These are phyloP conservation scores for Vigna reflexopilosa DNA, from an alignment of 306 rosid species.

Conservation along the genomic window DNA sequence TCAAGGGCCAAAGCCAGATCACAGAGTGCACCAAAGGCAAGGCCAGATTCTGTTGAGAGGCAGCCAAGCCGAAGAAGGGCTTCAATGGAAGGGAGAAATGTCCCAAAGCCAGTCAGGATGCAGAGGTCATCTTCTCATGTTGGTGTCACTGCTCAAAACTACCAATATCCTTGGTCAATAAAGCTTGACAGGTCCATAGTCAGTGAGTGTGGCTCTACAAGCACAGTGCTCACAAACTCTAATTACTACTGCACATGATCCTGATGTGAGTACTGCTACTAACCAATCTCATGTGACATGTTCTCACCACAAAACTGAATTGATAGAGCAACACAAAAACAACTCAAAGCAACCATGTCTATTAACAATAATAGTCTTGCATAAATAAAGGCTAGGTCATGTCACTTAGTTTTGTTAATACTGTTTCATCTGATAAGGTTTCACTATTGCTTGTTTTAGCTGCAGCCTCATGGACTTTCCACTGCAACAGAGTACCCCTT, in stretches of 20 bases:
- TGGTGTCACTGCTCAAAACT: slow-evolving; percentile 65
- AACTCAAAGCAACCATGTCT: slow-evolving; percentile 11
- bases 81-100: slow-evolving; percentile 78
- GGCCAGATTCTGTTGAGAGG: slow-evolving; percentile 76
- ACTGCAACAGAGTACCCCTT: slow-evolving; percentile 9
- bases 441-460: slow-evolving; percentile 37
- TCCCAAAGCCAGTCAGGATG: slow-evolving; percentile 87
- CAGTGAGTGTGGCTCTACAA: slow-evolving; percentile 87
- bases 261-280: slow-evolving; percentile 60
- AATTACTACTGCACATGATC: slow-evolving; percentile 68
- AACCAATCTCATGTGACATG: slow-evolving; percentile 16
- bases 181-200: slow-evolving; percentile 77
- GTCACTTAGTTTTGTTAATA: not conserved
- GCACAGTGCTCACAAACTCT: slow-evolving; percentile 67
- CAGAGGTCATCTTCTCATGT: slow-evolving; percentile 91
- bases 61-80: slow-evolving; percentile 75
- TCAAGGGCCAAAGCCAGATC: slow-evolving; percentile 87
- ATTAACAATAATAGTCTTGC: not conserved
- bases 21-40: slow-evolving; percentile 88
- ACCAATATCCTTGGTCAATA: slow-evolving; percentile 80
- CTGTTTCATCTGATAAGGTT: slow-evolving; percentile 37
- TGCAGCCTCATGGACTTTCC: slow-evolving; percentile 66
- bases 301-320: not conserved
- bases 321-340: not conserved
- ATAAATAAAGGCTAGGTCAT: not conserved